phyloP scores from a whole-genome alignment of 164 flowering plant species.

The Hamamelis virginiana region DNA sequence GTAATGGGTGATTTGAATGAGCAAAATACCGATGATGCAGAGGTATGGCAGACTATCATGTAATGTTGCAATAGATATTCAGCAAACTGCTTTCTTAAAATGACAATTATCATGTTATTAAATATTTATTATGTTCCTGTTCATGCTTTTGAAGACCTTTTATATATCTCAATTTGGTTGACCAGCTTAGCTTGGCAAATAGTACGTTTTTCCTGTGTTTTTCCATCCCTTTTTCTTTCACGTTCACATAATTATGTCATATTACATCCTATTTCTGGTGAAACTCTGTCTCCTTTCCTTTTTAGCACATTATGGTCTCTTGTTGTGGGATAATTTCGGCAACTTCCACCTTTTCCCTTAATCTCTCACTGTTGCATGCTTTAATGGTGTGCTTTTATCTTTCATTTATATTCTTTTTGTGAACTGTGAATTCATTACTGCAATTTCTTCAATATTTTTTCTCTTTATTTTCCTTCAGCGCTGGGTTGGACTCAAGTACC shows the following conservation, averaged over 20 bases:
- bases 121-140: not conserved
- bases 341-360: not conserved
- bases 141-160: not conserved
- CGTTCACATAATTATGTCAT: no score
- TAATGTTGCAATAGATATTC: not conserved
- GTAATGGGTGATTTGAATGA: slow-evolving; percentile 11
- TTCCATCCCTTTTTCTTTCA: no score
- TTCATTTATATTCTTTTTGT: no score
- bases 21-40: slow-evolving; percentile 26
- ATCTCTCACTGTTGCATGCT: not conserved
- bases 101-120: not conserved
- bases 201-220: no score
- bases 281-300: not conserved
- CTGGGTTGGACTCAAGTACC: slow-evolving; percentile 71
- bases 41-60: slow-evolving; percentile 25
- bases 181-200: no score
- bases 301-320: not conserved
- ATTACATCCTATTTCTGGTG: no score
- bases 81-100: not conserved
- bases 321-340: not conserved
- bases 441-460: not conserved
- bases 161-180: no score
- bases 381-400: no score
- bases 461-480: slow-evolving; percentile 28
- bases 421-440: not conserved